phyloP scores from a whole-genome alignment of 2,329 filamentous ascomycete species.

The Mycosphaerelloides madeirae region DNA sequence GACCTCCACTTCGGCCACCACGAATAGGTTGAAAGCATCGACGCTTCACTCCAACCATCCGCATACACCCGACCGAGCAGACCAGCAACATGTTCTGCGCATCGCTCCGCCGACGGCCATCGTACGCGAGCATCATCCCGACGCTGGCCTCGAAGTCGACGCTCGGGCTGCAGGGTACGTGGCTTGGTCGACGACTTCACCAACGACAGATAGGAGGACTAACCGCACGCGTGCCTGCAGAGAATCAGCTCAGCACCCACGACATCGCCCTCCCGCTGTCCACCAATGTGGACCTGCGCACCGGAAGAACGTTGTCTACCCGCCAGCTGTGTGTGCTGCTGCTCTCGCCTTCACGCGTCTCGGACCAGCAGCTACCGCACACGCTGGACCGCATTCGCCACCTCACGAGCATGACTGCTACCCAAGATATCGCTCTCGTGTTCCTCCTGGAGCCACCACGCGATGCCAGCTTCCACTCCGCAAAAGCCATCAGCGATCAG shows the following conservation, averaged over 20 bases:
- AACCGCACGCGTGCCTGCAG: constrained; percentile 21
- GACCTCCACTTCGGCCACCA: neutral
- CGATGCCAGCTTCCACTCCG: constrained; percentile 13
- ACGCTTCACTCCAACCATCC: too few species aligned
- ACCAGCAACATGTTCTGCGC: constrained; percentile 36
- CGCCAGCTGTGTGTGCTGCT: constrained; percentile 29
- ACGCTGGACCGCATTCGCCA: constrained; percentile 31
- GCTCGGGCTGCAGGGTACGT: constrained; percentile 31
- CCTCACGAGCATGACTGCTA: constrained; percentile 28
- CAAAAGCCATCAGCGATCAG: neutral
- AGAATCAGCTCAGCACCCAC: constrained; percentile 33
- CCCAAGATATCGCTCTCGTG: constrained; percentile 28
- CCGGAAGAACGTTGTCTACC: constrained; percentile 6
- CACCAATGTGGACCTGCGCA: constrained; percentile 3
- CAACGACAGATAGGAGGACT: too few species aligned
- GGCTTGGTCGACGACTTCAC: neutral
- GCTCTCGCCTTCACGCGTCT: constrained; percentile 25
- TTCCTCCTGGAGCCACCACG: constrained; percentile 26
- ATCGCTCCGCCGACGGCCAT: constrained; percentile 36
- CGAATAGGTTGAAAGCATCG: too few species aligned
- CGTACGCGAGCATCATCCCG: constrained; percentile 37
- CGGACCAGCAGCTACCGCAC: constrained; percentile 12
- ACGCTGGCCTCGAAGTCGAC: constrained; percentile 22
- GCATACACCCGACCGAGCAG: neutral
- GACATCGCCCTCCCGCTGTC: constrained; percentile 32